A percentile compares a stretch with the other conserved stretches of the same genome.
These are phyloP conservation scores for Coniochaeta ligniaria DNA, from an alignment of 2,329 filamentous ascomycete species.

Conservation along the genomic window DNA sequence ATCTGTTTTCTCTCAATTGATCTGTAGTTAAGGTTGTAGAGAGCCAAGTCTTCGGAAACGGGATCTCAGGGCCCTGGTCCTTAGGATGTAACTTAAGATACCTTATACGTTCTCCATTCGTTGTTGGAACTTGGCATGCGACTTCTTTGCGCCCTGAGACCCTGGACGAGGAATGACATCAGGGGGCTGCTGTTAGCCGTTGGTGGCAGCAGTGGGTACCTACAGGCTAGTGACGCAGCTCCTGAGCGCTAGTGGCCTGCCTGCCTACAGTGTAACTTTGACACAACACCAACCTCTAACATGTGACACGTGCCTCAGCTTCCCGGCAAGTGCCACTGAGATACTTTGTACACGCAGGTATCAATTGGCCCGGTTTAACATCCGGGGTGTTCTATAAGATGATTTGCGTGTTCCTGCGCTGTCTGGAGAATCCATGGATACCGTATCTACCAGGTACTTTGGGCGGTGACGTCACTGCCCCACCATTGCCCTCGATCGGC, in stretches of 20 bases:
- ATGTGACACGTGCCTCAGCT: too few species aligned
- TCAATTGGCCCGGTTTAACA: too few species aligned
- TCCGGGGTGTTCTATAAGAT: too few species aligned
- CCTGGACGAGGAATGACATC: constrained; percentile 10
- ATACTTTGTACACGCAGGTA: too few species aligned
- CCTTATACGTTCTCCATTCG: too few species aligned
- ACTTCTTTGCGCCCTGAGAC: neutral
- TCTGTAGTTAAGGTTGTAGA: neutral
- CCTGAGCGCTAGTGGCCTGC: neutral
- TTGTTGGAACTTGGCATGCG: neutral
- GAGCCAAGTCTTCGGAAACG: neutral
- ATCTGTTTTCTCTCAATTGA: too few species aligned
- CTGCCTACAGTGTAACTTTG: neutral
- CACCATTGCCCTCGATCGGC: neutral
- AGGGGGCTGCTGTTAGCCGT: constrained; percentile 6
- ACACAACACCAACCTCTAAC: too few species aligned
- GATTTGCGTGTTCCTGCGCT: too few species aligned
- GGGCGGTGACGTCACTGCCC: neutral
- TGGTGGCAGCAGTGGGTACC: neutral
- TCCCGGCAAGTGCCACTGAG: neutral
- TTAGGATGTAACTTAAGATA: neutral
- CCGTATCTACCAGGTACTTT: neutral
- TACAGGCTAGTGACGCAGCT: neutral
- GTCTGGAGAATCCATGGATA: too few species aligned
- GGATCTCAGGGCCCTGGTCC: neutral